phyloP scores from a whole-genome alignment of 2,329 filamentous ascomycete genomes.

The Ceratocystis colombiana region DNA sequence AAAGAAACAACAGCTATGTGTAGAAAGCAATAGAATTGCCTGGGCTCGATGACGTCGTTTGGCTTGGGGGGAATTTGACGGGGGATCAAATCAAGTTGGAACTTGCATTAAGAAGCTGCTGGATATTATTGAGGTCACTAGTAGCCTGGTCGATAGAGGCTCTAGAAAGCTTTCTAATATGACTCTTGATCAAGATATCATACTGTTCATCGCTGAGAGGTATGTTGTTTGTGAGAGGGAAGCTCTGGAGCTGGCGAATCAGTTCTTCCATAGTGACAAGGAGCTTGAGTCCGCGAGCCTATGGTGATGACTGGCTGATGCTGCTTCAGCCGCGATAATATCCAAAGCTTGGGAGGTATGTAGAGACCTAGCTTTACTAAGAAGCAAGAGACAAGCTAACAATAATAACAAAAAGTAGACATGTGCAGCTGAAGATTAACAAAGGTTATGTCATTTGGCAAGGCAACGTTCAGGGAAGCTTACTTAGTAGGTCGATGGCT shows the following conservation, averaged over 20 bases:
- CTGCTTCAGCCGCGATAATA: neutral
- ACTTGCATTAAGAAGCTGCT: slow-evolving; percentile 22
- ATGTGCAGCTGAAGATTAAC: neutral
- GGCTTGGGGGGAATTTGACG: neutral
- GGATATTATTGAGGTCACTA: slow-evolving; percentile 4
- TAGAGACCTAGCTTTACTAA: neutral
- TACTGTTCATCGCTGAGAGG: slow-evolving; percentile 16
- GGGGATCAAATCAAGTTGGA: neutral
- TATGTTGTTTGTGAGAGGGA: slow-evolving; percentile 7
- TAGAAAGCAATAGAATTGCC: neutral
- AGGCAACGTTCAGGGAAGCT: slow-evolving; percentile 10
- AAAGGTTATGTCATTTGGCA: slow-evolving; percentile 5
- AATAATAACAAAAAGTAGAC: neutral
- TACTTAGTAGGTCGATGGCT: neutral
- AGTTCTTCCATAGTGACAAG: slow-evolving; percentile 20
- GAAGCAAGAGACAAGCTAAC: neutral
- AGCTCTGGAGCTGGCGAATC: slow-evolving; percentile 5
- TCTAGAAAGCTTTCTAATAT: slow-evolving; percentile 11
- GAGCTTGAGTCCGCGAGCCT: neutral
- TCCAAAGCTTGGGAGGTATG: neutral
- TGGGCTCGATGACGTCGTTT: slow-evolving; percentile 16
- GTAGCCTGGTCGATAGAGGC: slow-evolving; percentile 2
- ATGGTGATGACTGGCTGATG: neutral
- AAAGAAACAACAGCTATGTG: neutral
- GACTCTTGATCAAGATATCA: slow-evolving; percentile 11